Evolutionary conservation across 768 basidiomycete genomes (phyloP).

Genomic region (Lentinula sp.): DNA sequence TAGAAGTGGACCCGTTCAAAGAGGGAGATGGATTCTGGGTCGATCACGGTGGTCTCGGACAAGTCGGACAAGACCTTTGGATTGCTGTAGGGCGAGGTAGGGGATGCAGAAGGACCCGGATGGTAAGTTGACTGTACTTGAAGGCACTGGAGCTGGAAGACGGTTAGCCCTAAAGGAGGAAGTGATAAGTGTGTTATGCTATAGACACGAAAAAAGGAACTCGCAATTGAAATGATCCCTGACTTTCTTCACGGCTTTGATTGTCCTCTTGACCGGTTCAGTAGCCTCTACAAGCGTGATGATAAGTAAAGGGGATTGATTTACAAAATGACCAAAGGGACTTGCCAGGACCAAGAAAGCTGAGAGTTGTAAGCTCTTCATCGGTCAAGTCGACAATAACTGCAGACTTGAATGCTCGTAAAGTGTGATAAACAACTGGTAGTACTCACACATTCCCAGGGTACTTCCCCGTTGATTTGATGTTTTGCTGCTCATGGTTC

Average conservation of each 20-base stretch:
- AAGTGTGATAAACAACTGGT: too few species aligned
- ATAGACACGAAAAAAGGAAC: background rate
- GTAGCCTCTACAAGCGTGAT: background rate
- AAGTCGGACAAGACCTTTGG: background rate
- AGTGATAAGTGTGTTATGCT: background rate
- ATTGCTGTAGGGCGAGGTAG: background rate
- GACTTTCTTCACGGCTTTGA: background rate
- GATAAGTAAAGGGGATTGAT: background rate
- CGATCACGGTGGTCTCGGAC: background rate
- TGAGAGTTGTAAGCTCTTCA: too few species aligned
- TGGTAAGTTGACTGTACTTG: background rate
- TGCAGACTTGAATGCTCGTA: too few species aligned
- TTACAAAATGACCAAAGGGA: background rate
- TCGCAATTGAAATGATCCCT: background rate
- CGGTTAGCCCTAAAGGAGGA: background rate
- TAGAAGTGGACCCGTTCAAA: slow-evolving; percentile 23
- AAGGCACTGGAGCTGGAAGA: background rate
- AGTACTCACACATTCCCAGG: too few species aligned
- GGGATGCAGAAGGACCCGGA: background rate
- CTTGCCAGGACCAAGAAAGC: background rate
- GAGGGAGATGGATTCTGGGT: slow-evolving; percentile 14
- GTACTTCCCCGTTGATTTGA: too few species aligned
- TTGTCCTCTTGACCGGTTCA: background rate
- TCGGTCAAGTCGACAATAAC: too few species aligned
- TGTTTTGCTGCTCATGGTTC: too few species aligned